A percentile compares a stretch with the other conserved stretches of the same genome.
Conservation (phyloP, 2,329 filamentous ascomycete species). For the Penicillium sumatraense region DNA sequence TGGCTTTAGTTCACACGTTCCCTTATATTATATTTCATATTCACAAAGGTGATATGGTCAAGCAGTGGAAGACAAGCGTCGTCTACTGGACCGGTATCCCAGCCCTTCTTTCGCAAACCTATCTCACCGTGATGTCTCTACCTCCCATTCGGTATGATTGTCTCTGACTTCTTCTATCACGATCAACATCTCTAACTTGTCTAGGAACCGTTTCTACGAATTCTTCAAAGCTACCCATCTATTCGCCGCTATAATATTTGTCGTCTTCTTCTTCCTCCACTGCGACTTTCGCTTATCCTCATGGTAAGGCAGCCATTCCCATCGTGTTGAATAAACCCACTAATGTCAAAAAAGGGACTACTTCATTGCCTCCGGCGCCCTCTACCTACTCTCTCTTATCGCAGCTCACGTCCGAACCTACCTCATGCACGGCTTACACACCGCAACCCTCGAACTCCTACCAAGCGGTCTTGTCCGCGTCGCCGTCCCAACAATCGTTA, state of each 20-base stretch:
- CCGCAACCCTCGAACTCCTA: constrained; percentile 48
- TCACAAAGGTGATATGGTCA: constrained; percentile 53
- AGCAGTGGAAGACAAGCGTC: constrained; percentile 50
- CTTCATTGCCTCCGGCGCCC: constrained; percentile 59
- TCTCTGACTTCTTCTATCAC: background rate
- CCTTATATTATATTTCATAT: constrained; percentile 62
- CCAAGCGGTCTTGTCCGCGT: constrained; percentile 49
- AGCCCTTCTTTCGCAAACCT: constrained; percentile 58
- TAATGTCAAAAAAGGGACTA: constrained; percentile 54
- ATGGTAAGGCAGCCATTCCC: constrained; percentile 43
- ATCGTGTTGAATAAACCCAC: background rate
- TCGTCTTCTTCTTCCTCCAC: constrained; percentile 64
- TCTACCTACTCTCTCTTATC: constrained; percentile 55
- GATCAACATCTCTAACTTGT: background rate
- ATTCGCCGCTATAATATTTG: constrained; percentile 55
- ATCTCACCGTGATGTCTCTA: constrained; percentile 60
- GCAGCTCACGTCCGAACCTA: constrained; percentile 52
- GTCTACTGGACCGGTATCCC: constrained; percentile 62
- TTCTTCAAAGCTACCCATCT: constrained; percentile 64
- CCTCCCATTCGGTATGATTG: constrained; percentile 52
- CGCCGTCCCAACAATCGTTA: constrained; percentile 46
- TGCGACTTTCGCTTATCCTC: constrained; percentile 59
- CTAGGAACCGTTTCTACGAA: constrained; percentile 59
- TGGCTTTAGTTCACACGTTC: constrained; percentile 63
- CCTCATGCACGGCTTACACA: constrained; percentile 53